These are phyloP conservation scores for Apophysomyces variabilis DNA, from an alignment of 371 early-diverging fungal species.

Conservation along the genomic window DNA sequence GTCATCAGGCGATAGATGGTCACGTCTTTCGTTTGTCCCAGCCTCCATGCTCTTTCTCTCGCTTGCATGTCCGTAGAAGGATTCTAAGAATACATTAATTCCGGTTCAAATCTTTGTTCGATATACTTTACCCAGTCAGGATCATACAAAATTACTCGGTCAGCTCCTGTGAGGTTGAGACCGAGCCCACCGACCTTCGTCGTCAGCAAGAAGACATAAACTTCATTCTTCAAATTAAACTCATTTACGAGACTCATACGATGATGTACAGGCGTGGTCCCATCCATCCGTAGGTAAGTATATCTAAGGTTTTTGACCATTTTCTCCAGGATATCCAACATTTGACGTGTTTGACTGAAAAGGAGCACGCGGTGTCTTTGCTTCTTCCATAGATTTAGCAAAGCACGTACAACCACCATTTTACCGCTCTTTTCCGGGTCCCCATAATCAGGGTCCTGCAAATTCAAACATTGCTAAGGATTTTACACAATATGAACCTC, in stretches of 20 bases:
- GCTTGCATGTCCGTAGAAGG: conserved; percentile 98
- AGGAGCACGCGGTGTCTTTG: conserved; percentile 90
- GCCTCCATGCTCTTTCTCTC: conserved; percentile 95
- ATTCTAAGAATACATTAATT: conserved; percentile 58
- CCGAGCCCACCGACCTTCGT: conserved; percentile 98
- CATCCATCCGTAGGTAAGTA: conserved; percentile 93
- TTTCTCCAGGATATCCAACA: conserved; percentile 93
- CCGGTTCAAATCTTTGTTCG: neutral
- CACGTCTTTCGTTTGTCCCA: conserved; percentile 92
- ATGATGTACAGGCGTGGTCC: conserved; percentile 84
- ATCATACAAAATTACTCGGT: conserved; percentile 96
- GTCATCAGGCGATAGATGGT: conserved; percentile 98
- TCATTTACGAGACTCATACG: conserved; percentile 87
- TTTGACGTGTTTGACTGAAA: conserved; percentile 96
- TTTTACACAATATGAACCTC: neutral
- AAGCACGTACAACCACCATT: conserved; percentile 82
- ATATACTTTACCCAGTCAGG: conserved; percentile 87
- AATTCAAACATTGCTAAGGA: neutral
- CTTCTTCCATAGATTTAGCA: conserved; percentile 87
- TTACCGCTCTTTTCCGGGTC: conserved; percentile 80
- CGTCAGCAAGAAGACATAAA: conserved; percentile 93
- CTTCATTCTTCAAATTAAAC: conserved; percentile 73
- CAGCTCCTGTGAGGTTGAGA: conserved; percentile 94
- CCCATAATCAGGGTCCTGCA: conserved; percentile 66
- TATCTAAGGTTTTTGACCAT: conserved; percentile 58